Conservation (phyloP, 2,329 filamentous ascomycete genomes). For the Aspergillus quadricinctus region DNA sequence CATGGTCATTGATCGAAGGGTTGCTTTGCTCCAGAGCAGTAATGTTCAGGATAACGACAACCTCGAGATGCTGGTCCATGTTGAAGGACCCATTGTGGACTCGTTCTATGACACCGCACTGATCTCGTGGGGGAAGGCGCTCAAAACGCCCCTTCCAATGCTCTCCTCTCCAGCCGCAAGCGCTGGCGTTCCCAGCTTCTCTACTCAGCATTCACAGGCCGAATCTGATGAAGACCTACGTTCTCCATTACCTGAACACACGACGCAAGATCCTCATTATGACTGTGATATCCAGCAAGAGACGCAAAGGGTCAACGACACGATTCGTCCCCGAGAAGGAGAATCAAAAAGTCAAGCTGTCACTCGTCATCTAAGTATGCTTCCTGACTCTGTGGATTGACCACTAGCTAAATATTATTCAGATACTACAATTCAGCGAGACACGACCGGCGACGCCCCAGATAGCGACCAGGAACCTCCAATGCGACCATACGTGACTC, state of each 20-base stretch:
- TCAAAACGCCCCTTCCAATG: conserved; percentile 58
- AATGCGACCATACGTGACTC: conserved; percentile 64
- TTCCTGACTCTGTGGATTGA: not conserved
- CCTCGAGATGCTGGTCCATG: conserved; percentile 72
- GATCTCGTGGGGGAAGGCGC: conserved; percentile 63
- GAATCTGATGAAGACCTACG: conserved; percentile 10
- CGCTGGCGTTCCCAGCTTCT: conserved; percentile 20
- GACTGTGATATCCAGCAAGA: conserved; percentile 59
- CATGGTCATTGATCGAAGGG: conserved; percentile 68
- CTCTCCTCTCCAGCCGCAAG: conserved; percentile 47
- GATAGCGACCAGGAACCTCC: conserved; percentile 50
- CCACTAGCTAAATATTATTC: not conserved
- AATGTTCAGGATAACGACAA: conserved; percentile 76
- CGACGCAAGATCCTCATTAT: conserved; percentile 58
- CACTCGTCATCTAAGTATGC: conserved; percentile 58
- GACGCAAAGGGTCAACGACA: conserved; percentile 57
- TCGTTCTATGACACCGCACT: conserved; percentile 70
- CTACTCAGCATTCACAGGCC: not conserved
- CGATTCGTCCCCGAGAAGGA: conserved; percentile 46
- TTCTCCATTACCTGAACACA: conserved; percentile 51
- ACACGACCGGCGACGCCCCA: conserved; percentile 51
- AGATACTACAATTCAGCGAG: conserved; percentile 53
- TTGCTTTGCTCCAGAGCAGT: conserved; percentile 71
- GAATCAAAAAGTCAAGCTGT: conserved; percentile 57
- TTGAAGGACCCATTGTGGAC: conserved; percentile 74